phyloP scores from a whole-genome alignment of 257 asterid genomes.

The Coffea eugenioides region DNA sequence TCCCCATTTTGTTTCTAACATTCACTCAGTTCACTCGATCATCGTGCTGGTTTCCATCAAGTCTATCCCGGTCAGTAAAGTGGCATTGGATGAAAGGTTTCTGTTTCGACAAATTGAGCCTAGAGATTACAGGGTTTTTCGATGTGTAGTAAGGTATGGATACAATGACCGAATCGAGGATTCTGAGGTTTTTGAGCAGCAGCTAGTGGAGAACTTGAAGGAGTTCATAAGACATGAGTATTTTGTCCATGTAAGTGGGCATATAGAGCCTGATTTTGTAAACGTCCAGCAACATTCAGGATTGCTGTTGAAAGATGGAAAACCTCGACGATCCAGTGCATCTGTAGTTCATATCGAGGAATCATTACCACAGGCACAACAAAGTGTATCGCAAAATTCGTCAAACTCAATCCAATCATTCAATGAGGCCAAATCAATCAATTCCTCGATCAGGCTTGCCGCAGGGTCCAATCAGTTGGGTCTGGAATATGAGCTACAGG shows the following conservation, averaged over 20 bases:
- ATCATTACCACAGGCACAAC: conserved; percentile 11
- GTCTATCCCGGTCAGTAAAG: conserved; percentile 66
- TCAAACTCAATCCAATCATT: conserved; percentile 40
- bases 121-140: conserved; percentile 35
- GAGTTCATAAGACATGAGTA: conserved; percentile 51
- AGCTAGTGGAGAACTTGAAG: conserved; percentile 41
- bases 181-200: conserved; percentile 44
- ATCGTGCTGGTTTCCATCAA: conserved; percentile 65
- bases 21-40: conserved; percentile 58
- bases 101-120: conserved; percentile 63
- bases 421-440: conserved; percentile 14
- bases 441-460: conserved; percentile 14
- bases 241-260: conserved; percentile 31
- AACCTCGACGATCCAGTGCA: conserved; percentile 24
- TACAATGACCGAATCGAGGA: conserved; percentile 60
- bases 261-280: conserved; percentile 1
- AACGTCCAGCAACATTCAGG: conserved; percentile 26
- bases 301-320: conserved; percentile 10
- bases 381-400: conserved; percentile 23
- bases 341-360: conserved; percentile 42
- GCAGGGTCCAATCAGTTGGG: conserved; percentile 8
- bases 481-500: conserved; percentile 37
- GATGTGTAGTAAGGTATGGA: conserved; percentile 67
- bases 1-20: conserved; percentile 51
- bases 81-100: conserved; percentile 50